Evolutionary conservation across 139 green algal genomes (phyloP).

Genomic region (Chlorella ohadii): DNA sequence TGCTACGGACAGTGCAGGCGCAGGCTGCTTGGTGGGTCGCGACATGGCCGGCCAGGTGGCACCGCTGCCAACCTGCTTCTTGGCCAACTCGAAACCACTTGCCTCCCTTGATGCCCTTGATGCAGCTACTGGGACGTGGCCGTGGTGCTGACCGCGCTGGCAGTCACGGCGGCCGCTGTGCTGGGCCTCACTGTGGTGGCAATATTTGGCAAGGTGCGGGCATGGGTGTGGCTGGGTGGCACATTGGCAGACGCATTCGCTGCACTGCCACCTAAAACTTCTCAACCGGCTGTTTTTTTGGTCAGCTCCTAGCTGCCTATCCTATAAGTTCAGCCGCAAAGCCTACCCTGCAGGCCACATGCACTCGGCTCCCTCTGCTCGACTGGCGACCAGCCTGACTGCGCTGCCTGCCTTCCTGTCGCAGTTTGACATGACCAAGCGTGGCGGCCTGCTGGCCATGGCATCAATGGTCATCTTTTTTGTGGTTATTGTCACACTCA

Average conservation of each 20-base stretch:
- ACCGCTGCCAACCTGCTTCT: too few species aligned
- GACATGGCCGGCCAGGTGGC: too few species aligned
- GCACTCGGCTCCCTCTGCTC: too few species aligned
- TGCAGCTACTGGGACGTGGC: background rate
- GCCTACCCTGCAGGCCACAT: too few species aligned
- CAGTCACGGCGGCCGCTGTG: slow-evolving; percentile 34
- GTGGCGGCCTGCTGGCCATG: slow-evolving; percentile 47
- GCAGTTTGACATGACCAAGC: slow-evolving; percentile 58
- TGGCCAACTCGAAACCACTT: too few species aligned
- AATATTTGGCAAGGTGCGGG: slow-evolving; percentile 40
- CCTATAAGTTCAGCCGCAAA: too few species aligned
- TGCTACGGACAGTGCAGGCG: too few species aligned
- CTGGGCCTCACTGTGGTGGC: slow-evolving; percentile 44
- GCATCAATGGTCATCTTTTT: slow-evolving; percentile 43
- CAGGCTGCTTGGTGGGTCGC: too few species aligned
- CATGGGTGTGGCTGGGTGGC: background rate
- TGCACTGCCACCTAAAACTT: too few species aligned
- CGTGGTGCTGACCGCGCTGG: slow-evolving; percentile 53
- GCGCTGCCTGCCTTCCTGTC: background rate
- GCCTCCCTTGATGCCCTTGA: background rate
- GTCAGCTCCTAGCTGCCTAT: too few species aligned
- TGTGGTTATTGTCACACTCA: slow-evolving; percentile 7
- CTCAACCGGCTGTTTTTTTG: too few species aligned
- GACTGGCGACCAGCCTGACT: background rate
- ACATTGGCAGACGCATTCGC: too few species aligned